Conservation (phyloP, 2,329 filamentous ascomycete species). For the Corynespora cassiicola region DNA sequence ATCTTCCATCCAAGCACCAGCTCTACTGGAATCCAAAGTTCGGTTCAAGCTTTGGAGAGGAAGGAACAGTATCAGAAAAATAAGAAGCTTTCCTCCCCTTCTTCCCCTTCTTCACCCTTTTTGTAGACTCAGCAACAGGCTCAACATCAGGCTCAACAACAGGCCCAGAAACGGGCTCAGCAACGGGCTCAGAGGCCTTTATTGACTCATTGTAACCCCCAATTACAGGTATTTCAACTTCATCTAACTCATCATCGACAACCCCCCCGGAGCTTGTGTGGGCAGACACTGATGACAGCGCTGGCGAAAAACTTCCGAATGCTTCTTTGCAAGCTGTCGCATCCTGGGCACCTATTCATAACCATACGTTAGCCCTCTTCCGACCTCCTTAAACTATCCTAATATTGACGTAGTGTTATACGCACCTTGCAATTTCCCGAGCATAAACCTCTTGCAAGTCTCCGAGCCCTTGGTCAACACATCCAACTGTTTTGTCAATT, state of each 20-base stretch:
- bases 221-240: too few relatives aligned
- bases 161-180: not conserved
- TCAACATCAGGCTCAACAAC: slow-evolving; percentile 1
- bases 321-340: not conserved
- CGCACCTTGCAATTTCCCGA: slow-evolving; percentile 5
- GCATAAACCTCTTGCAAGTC: slow-evolving; percentile 47
- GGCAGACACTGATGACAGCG: slow-evolving; percentile 3
- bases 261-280: not conserved
- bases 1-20: too few relatives aligned
- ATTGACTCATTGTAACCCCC: not conserved
- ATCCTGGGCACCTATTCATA: slow-evolving; percentile 1
- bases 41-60: not conserved
- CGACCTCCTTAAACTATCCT: not conserved
- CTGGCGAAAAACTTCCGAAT: not conserved
- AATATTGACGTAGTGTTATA: not conserved
- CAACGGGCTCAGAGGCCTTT: not conserved
- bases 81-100: not conserved
- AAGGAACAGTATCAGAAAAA: not conserved
- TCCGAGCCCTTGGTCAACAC: slow-evolving; percentile 47
- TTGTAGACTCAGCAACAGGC: not conserved
- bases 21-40: too few relatives aligned
- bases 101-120: not conserved
- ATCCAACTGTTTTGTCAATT: slow-evolving; percentile 46
- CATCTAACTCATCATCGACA: too few relatives aligned
- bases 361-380: slow-evolving; percentile 1